Evolutionary conservation across 164 flowering plant genomes (phyloP).

Genomic region (Liquidambar formosana): DNA sequence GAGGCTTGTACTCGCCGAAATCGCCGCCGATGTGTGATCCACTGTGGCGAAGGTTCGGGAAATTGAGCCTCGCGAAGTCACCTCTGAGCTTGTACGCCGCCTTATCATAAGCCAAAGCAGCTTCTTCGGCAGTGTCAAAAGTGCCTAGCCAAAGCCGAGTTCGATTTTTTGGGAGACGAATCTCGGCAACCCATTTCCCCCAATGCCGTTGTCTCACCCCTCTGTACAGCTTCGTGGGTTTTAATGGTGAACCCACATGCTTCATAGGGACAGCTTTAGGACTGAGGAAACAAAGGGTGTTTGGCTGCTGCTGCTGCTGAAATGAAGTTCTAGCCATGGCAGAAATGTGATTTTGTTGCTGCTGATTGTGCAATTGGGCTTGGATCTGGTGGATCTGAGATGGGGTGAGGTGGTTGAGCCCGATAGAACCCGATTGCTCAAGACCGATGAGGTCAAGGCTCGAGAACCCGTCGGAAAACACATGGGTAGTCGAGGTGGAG

Average conservation of each 20-base stretch:
- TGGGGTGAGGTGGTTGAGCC: constrained; percentile 51
- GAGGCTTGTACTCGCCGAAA: constrained; percentile 52
- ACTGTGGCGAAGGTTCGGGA: constrained; percentile 70
- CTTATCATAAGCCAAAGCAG: constrained; percentile 86
- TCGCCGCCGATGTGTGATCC: constrained; percentile 41
- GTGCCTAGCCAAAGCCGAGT: constrained; percentile 96
- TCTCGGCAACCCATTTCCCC: constrained; percentile 98
- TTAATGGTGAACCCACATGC: constrained; percentile 51
- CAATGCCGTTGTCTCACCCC: constrained; percentile 94
- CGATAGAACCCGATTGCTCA: constrained; percentile 35
- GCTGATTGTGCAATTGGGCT: constrained; percentile 38
- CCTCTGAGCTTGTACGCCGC: constrained; percentile 93
- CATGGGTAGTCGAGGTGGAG: constrained; percentile 34
- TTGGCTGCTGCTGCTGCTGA: constrained; percentile 16
- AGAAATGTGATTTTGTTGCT: constrained; percentile 13
- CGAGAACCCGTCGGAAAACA: constrained; percentile 35
- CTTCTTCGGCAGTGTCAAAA: constrained; percentile 91
- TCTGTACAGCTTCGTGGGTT: constrained; percentile 83
- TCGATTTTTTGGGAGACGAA: constrained; percentile 79
- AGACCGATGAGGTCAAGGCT: constrained; percentile 23
- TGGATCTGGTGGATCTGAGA: constrained; percentile 69
- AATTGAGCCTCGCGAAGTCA: constrained; percentile 79
- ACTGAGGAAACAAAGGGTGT: constrained; percentile 33
- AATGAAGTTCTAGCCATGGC: constrained; percentile 1
- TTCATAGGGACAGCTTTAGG: constrained; percentile 69